Percentiles rank a stretch among this genome's conserved stretches.
Conservation (phyloP, 495 filamentous ascomycete species). For the Lentithecium fluviatile region DNA sequence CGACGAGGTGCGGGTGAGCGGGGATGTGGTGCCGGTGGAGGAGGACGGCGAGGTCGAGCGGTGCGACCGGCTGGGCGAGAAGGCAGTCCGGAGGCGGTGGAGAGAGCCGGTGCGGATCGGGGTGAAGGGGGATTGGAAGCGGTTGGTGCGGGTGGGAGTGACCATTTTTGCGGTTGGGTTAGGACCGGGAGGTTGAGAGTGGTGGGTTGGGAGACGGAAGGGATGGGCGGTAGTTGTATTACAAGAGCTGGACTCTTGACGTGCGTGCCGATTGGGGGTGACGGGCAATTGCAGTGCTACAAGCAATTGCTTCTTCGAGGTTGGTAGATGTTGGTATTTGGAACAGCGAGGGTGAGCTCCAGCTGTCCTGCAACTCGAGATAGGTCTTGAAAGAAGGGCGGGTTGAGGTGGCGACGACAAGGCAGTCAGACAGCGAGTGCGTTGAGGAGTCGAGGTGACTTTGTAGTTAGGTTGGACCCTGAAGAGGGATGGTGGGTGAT, state of each 20-base stretch:
- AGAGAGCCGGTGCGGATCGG: conserved; percentile 39
- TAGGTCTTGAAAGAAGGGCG: not conserved
- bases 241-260: conserved; percentile 10
- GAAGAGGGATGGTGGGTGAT: not conserved
- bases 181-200: conserved; percentile 8
- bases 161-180: conserved; percentile 16
- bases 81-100: conserved; percentile 40
- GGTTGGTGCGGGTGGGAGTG: conserved; percentile 30
- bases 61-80: conserved; percentile 32
- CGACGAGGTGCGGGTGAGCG: conserved; percentile 33
- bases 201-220: too few species aligned
- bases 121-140: conserved; percentile 36
- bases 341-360: conserved; percentile 13
- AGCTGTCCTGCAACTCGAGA: conserved; percentile 19
- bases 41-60: conserved; percentile 24
- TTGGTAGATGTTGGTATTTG: not conserved
- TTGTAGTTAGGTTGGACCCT: not conserved
- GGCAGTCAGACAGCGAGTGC: conserved; percentile 24
- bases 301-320: not conserved
- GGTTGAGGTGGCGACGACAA: too few species aligned
- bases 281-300: not conserved
- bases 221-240: not conserved
- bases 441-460: too few species aligned
- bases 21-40: conserved; percentile 32
- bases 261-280: not conserved